Evolutionary conservation across 208 protist genomes (phyloP), one percentile per base, ranked within the genome.

Genomic region (Acanthamoeba castellanii): DNA sequence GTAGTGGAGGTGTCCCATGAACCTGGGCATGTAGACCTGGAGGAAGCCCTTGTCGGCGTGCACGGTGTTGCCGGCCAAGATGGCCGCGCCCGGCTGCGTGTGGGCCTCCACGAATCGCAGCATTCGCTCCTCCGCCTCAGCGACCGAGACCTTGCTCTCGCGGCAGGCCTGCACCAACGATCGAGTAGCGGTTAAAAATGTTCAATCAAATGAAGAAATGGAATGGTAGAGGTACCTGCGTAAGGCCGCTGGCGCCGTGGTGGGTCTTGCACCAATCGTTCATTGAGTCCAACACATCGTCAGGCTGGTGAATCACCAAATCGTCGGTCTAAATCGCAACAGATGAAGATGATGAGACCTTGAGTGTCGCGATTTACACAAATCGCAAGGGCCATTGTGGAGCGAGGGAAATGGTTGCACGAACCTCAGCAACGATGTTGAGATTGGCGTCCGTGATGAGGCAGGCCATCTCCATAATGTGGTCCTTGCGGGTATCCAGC

Each of bases 261-360:
- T 97, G 96, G n/a, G 93, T 55, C 52, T 59, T 97, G 76, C 95
- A 97, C 97, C 97, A 98, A 11, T 97, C 95, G 95, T 97, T 94
- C 97, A 98, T 98, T 9, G 27, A 25, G 8, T 97, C 64, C 14
- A 98, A 78, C 25, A 95, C 22, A 1, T 89, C 57, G 50, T 97
- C 95, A 18, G 50, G 25, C 47, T 88, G 61, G 66, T 97, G 92
- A 52, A 97, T 93, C 25, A 96, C 42, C 11, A 97, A 11, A 32
- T 93, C 70, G 25, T 82, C 72, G 20, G 72, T 76, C 68, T 76
- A 25, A 6, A 81, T 25, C n/a, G 18, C 6, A 22, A 52, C 55
- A 45, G 57, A 89, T 66, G n/a, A 95, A 20, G 92, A 94, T 0
- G 27, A n/a, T 68, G 59, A n/a, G 94, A 95, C 11, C 32, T 32